Evolutionary conservation across 208 protist genomes (phyloP), one percentile per base, ranked within the genome.

Genomic region (Leishmania mexicana): DNA sequence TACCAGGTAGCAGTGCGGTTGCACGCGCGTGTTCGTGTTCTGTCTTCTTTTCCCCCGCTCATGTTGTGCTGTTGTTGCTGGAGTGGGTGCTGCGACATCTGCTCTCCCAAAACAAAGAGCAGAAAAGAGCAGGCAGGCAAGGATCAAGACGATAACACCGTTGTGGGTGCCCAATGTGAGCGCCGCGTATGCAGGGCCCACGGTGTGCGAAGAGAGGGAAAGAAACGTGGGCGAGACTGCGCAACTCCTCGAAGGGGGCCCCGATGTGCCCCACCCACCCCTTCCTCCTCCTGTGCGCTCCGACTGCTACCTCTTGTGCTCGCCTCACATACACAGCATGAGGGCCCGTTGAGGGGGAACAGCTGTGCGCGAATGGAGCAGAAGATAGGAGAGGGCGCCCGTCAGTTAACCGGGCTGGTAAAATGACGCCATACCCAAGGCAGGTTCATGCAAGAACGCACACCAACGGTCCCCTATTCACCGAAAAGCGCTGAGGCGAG

Each of bases 191-290:
- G 13, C 42, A 19, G 21, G 13, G n/a, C 15, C 28, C 38, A 51
- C 31, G 13, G 79, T 67, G 75, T 53, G 64, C 83, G 76, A 76
- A 47, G 42, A 31, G 82, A 71, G 68, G 60, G 81, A 81, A 75
- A 84, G 81, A 49, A 67, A 81, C 31, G 31, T 45, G 3, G 35
- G 24, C 28, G 45, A 38, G 21, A 74, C 31, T 47, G 70, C 45
- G 45, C 70, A 24, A 74, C 42, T 74, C 24, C 21, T 49, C 40
- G 35, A n/a, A n/a, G 67, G 11, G 42, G 10, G 31, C 31, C 13
- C 31, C 13, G 21, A n/a, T 51, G 70, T 74, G 70, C 10, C 8
- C 24, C 21, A 38, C 42, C 10, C 3, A 24, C 70, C 2, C 8
- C 24, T 31, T 35, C 67, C 40, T 53, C 42, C 70, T 45, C 42